Conservation (phyloP, 345 rosid species). For the Rhodomyrtus tomentosa region DNA sequence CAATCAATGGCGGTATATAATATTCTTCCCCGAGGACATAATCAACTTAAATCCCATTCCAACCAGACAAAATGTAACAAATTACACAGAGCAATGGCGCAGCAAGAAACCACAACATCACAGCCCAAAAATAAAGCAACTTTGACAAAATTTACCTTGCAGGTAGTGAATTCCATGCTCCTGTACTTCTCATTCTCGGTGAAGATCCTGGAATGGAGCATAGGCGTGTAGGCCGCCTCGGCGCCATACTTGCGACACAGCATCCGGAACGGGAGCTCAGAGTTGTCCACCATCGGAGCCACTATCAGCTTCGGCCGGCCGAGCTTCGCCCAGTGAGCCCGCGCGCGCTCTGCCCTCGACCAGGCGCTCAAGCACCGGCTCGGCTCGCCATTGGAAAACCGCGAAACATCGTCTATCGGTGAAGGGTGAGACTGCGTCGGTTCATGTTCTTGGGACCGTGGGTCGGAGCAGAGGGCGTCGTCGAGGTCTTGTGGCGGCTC, state of each 20-base stretch:
- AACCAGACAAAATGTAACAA: background rate
- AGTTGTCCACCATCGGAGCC: conserved; percentile 99
- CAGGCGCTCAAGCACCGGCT: conserved; percentile 20
- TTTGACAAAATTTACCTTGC: conserved; percentile 31
- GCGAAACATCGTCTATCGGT: background rate
- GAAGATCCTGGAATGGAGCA: conserved; percentile 88
- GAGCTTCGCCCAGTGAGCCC: conserved; percentile 76
- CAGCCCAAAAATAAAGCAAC: background rate
- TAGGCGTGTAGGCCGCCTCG: conserved; percentile 84
- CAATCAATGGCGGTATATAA: background rate
- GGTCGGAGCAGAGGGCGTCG: conserved; percentile 23
- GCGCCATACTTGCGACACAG: conserved; percentile 93
- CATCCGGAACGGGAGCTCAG: conserved; percentile 93
- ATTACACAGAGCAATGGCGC: background rate
- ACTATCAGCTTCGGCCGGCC: conserved; percentile 74
- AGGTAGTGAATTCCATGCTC: conserved; percentile 70
- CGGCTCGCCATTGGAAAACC: conserved; percentile 10
- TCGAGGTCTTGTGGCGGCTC: conserved; percentile 12
- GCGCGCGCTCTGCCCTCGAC: conserved; percentile 48
- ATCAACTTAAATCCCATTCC: background rate
- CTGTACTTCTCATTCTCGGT: conserved; percentile 74
- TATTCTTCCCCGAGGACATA: background rate
- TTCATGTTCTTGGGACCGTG: background rate
- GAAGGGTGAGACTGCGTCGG: background rate
- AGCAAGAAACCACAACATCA: background rate